Percentiles rank a stretch among this genome's conserved stretches.
Evolutionary conservation across 2,329 filamentous ascomycete species (phyloP).

Genomic region (Paraphoma chrysanthemicola): DNA sequence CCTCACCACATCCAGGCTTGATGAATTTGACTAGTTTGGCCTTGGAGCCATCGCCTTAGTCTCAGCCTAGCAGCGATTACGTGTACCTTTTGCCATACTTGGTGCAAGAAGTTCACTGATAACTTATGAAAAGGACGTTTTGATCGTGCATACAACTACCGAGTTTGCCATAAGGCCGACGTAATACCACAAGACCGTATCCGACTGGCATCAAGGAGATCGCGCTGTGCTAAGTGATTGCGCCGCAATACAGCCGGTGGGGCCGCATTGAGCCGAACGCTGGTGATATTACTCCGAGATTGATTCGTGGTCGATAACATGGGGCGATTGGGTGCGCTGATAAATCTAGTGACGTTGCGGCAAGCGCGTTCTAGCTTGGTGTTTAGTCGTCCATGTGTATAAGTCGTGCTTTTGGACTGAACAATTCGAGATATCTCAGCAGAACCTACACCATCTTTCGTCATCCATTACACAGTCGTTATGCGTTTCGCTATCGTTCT

Average conservation of each 20-base stretch:
- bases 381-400: not conserved
- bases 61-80: no score
- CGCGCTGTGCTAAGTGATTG: not conserved
- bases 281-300: slow-evolving; percentile 6
- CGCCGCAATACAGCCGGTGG: slow-evolving; percentile 12
- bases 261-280: not conserved
- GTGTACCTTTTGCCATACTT: no score
- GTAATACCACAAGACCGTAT: not conserved
- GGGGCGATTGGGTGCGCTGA: not conserved
- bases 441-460: no score
- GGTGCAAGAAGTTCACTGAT: not conserved
- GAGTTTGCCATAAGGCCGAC: not conserved
- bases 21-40: no score
- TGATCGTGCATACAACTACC: not conserved
- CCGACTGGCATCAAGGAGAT: not conserved
- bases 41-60: no score
- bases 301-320: not conserved
- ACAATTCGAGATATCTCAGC: not conserved
- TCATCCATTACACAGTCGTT: not conserved
- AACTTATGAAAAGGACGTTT: not conserved
- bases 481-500: slow-evolving; percentile 29
- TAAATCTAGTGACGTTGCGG: not conserved
- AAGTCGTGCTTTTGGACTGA: not conserved
- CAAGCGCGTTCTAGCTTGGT: slow-evolving; percentile 1
- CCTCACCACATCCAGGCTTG: no score